Evolutionary conservation across 192 early-diverging fungal genomes (phyloP).

Genomic region (Coemansia sp.): DNA sequence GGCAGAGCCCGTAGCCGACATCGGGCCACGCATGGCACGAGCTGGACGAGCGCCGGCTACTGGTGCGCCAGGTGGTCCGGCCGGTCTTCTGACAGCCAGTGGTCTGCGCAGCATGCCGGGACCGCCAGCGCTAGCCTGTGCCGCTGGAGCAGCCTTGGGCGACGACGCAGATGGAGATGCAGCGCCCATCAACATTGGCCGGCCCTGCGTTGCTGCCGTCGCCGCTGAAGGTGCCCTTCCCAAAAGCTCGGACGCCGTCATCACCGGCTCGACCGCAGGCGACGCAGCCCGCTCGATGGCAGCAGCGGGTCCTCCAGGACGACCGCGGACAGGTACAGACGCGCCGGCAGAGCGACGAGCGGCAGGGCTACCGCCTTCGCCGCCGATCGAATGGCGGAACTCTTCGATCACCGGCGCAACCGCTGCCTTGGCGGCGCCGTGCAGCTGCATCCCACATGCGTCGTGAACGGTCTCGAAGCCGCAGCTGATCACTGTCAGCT

Average conservation of each 20-base stretch:
- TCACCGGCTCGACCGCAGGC: constrained; percentile 41
- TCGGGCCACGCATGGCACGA: constrained; percentile 17
- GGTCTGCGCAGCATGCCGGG: constrained; percentile 49
- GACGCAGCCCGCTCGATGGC: constrained; percentile 25
- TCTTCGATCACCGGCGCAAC: constrained; percentile 77
- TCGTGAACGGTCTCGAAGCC: constrained; percentile 71
- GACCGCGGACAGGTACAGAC: constrained; percentile 1
- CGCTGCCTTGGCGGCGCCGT: constrained; percentile 68
- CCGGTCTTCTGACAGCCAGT: constrained; percentile 43
- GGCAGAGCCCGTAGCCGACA: constrained; percentile 3
- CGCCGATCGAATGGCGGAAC: constrained; percentile 52
- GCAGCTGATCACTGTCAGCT: constrained; percentile 62
- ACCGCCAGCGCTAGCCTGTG: constrained; percentile 2
- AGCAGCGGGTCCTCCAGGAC: constrained; percentile 7
- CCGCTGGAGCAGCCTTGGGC: not conserved
- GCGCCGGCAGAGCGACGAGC: constrained; percentile 14
- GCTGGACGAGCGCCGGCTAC: constrained; percentile 10
- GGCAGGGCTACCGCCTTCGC: not conserved
- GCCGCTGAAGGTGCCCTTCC: constrained; percentile 22
- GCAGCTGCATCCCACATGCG: constrained; percentile 66
- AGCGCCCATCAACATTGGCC: not conserved
- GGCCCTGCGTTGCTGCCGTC: not conserved
- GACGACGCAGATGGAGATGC: not conserved
- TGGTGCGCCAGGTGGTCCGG: constrained; percentile 6
- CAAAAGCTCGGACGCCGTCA: constrained; percentile 50